Evolutionary conservation across 176 grass and related monocot species (phyloP), one percentile per base, ranked within the genome.

Genomic region (Otatea glauca): DNA sequence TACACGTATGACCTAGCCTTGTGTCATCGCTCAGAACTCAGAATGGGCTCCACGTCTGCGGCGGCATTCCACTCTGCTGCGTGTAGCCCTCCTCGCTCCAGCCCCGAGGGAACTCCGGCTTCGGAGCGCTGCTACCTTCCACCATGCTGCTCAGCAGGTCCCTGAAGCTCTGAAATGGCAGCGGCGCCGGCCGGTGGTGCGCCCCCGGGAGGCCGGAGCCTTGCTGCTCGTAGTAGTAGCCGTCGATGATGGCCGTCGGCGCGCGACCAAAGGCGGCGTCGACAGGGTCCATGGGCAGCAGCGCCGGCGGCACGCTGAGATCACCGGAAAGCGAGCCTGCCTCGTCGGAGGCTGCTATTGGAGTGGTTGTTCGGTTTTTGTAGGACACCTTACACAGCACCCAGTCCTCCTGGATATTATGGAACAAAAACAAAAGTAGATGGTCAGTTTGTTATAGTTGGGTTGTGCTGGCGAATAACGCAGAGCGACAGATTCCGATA

Each of bases 301-400:
- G 24, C 27, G 7, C 56, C 35, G 48, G 38, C 20, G 66, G 47
- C 73, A 83, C 8, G 21, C 73, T 44, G 39, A 74, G 48, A 3
- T 90, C 79, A 25, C 66, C 17, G 59, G 49, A 67, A 7, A 68
- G 74, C 12, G 84, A 68, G 15, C 13, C 37, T 23, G 55, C 21
- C 50, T 79, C 84, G 23, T 74, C 68, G 50, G 50, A n/a, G 63
- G 68, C 32, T 37, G 73, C 20, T 18, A 59, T 48, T 20, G 80
- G 25, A 0, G 23, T 41, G 4, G 75, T 24, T 0, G 80, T 63
- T 42, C 74, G 60, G 75, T 75, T 89, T 83, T 91, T 86, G 89
- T 81, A 86, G 49, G 86, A 89, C 65, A 94, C 89, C 83, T 83
- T 80, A 61, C 89, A 94, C n/a, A 94, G 41, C 54, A 94, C 92